Evolutionary conservation across 306 rosid genomes (phyloP), one percentile per base, ranked within the genome.

Genomic region (Cotoneaster glaucophyllus): DNA sequence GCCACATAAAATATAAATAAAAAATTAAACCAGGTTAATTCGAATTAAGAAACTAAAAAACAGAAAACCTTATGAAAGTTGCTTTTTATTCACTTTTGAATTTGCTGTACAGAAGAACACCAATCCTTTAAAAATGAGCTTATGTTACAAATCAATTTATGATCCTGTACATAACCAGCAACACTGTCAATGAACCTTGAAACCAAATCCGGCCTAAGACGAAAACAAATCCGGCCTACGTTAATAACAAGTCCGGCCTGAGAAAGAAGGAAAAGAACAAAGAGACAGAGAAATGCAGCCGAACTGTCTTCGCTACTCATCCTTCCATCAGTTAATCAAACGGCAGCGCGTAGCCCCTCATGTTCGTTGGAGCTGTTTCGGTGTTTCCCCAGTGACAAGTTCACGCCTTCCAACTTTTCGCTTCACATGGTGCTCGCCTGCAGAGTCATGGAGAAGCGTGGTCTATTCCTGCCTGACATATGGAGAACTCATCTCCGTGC

Each of bases 401-500:
- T 48, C 54, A 48, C 8, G 64, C 19, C 57, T 39, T 71, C 58
- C 58, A 22, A 41, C 70, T 44, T 34, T 68, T 74, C 78, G 45
- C 67, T 56, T 54, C 64, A 58, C 61, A 56, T 48, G 54, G 74
- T 76, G 56, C 25, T 41, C 21, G 21, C 74, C 70, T 61, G 71
- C 29, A 34, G 73, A 65, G 80, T 53, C 19, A 65, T 32, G 67
- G 31, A 71, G 50, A 67, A 73, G 68, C 26, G 67, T 45, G 68
- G 44, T 21, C 87, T 87, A 90, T 58, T 93, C 96, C 64, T 85
- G 88, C 79, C 91, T 81, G 68, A 84, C 22, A 34, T 67, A 61
- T 4, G 91, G 97, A 53, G 94, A 85, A 76, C 96, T 89, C 82
- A 77, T 72, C 78, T 90, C 96, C 39, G 96, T 90, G 68, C 91